These are phyloP conservation scores for Aaosphaeria pasadenensis DNA, from an alignment of 2,329 filamentous ascomycete genomes.

Conservation along the genomic window DNA sequence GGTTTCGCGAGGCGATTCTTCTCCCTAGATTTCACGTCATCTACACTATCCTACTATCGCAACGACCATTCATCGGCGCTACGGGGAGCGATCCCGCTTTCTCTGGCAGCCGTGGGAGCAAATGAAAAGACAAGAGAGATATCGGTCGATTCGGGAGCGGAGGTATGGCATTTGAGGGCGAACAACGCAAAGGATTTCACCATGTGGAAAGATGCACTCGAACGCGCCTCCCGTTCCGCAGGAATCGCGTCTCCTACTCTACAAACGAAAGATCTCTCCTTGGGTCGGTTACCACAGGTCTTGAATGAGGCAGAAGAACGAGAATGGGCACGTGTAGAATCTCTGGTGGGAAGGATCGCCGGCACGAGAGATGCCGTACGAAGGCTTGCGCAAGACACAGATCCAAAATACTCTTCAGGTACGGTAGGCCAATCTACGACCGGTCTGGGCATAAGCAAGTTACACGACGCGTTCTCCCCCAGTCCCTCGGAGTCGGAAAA, in stretches of 20 bases:
- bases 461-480: slow-evolving; percentile 28
- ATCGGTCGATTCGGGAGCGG: slow-evolving; percentile 92
- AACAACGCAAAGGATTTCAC: slow-evolving; percentile 80
- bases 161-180: slow-evolving; percentile 92
- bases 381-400: slow-evolving; percentile 80
- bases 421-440: slow-evolving; percentile 22
- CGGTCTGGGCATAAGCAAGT: slow-evolving; percentile 30
- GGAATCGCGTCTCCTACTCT: slow-evolving; percentile 25
- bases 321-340: slow-evolving; percentile 86
- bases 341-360: slow-evolving; percentile 79
- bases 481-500: slow-evolving; percentile 44
- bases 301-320: slow-evolving; percentile 60
- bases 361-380: slow-evolving; percentile 86
- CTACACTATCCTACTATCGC: slow-evolving; percentile 94
- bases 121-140: slow-evolving; percentile 88
- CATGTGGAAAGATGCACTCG: slow-evolving; percentile 82
- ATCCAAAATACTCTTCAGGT: slow-evolving; percentile 53
- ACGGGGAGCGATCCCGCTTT: slow-evolving; percentile 87
- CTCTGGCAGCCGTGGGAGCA: slow-evolving; percentile 84
- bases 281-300: slow-evolving; percentile 13
- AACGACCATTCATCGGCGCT: slow-evolving; percentile 90
- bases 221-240: slow-evolving; percentile 67
- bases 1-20: slow-evolving; percentile 93
- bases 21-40: slow-evolving; percentile 90
- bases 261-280: slow-evolving; percentile 22